Evolutionary conservation across 352 stramenopile species (phyloP), one percentile per base, ranked within the genome.

Genomic region (Chrysophaeum taylorii): DNA sequence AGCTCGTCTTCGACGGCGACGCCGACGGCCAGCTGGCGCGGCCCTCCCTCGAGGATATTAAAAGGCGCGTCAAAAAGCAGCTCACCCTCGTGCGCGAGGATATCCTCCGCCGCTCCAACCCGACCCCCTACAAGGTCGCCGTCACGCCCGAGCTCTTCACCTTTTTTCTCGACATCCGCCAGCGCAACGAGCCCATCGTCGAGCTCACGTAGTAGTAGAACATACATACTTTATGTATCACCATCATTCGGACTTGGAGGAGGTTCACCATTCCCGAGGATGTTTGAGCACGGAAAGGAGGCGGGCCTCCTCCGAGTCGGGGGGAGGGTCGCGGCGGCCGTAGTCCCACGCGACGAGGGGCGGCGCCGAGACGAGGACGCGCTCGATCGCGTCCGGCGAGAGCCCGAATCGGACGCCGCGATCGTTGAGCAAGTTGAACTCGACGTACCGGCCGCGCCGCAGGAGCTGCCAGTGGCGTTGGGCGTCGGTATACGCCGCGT

Each of bases 381-480:
- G 82, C 68, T 89, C 83, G 9, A 87, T 81, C 69, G 86, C 87
- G 0, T 74, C 76, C 72, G 81, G 85, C 0, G 77, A 76, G 16
- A 98, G 76, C 7, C 93, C 93, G 82, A 98, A 98, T 76, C 95
- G 96, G 27, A 95, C 96, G 68, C 93, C 93, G 33, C 92, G 84
- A 79, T 98, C 93, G 78, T 97, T 96, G 80, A 98, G 89, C 57
- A 98, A 81, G 81, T 98, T 98, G 76, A 97, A 98, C 82, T 98
- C 93, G 18, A 97, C 82, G 79, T 98, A 98, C 68, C 93, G 84
- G 52, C 93, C 93, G 29, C 92, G 86, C 68, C 93, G 84, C n/a
- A 98, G 78, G 76, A 93, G 86, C 78, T 95, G 87, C 87, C 89
- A 94, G 45, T 92, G 78, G 76, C 91, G 92, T 70, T 94, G 84